Conservation (phyloP, 768 basidiomycete genomes). For the Crepidotus variabilis region DNA sequence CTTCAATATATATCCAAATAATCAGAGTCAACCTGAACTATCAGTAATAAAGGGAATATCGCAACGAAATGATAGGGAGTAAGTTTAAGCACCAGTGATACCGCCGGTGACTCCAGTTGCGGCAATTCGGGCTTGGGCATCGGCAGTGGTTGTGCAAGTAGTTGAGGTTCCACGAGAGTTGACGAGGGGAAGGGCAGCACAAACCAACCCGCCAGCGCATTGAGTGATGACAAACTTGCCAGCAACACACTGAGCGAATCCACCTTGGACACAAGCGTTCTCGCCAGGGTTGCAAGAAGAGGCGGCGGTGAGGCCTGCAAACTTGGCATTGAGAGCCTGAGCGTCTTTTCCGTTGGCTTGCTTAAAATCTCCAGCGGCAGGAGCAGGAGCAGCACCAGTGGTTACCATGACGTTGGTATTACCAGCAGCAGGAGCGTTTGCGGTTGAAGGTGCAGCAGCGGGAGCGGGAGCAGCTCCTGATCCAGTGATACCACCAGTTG, state of each 20-base stretch:
- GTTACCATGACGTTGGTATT: slow-evolving; percentile 8
- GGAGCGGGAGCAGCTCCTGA: slow-evolving; percentile 4
- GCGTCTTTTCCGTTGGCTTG: slow-evolving; percentile 37
- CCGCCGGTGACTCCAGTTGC: slow-evolving; percentile 40
- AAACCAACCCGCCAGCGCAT: slow-evolving; percentile 35
- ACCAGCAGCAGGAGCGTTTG: slow-evolving; percentile 15
- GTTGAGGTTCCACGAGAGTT: slow-evolving; percentile 50
- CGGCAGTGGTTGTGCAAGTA: slow-evolving; percentile 44
- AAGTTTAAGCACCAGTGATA: slow-evolving; percentile 29
- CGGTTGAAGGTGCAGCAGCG: slow-evolving; percentile 9
- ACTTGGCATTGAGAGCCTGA: slow-evolving; percentile 48
- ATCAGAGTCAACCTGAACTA: not conserved
- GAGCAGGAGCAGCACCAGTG: slow-evolving; percentile 12
- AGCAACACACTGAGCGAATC: slow-evolving; percentile 50
- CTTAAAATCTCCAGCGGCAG: slow-evolving; percentile 17
- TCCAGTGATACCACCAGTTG: not conserved
- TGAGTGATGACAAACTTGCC: slow-evolving; percentile 38
- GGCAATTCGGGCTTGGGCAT: slow-evolving; percentile 39
- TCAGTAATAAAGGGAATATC: not conserved
- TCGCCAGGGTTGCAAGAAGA: slow-evolving; percentile 38
- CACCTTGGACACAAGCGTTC: slow-evolving; percentile 40
- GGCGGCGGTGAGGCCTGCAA: slow-evolving; percentile 38
- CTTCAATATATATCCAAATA: not conserved
- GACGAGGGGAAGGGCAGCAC: slow-evolving; percentile 52
- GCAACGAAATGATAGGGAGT: not conserved